Conservation (phyloP, 2,329 filamentous ascomycete species). For the Sordariomycetes sp. region DNA sequence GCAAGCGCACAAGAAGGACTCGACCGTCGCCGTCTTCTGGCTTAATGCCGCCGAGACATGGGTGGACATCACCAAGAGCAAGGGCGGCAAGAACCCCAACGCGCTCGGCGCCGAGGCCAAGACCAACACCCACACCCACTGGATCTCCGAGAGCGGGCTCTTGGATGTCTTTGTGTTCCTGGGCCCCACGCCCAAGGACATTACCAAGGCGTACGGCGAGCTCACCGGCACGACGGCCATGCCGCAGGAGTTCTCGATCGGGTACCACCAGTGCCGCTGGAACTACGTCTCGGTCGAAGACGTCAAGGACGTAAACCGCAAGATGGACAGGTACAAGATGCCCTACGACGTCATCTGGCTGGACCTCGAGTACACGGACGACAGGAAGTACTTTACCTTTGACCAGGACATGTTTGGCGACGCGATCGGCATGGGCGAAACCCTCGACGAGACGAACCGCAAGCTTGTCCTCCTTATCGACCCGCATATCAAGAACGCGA, state of each 20-base stretch:
- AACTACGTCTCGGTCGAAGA: slow-evolving; percentile 97
- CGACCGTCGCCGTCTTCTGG: slow-evolving; percentile 94
- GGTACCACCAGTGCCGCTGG: slow-evolving; percentile 96
- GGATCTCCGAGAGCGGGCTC: slow-evolving; percentile 86
- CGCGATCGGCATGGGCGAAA: slow-evolving; percentile 75
- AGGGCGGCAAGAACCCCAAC: slow-evolving; percentile 60
- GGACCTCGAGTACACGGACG: slow-evolving; percentile 94
- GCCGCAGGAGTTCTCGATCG: slow-evolving; percentile 84
- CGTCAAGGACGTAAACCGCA: slow-evolving; percentile 89
- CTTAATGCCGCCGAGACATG: slow-evolving; percentile 94
- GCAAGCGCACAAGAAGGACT: slow-evolving; percentile 90
- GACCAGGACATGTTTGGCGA: slow-evolving; percentile 80
- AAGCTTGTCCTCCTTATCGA: slow-evolving; percentile 94
- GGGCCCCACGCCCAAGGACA: slow-evolving; percentile 70
- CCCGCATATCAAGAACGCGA: slow-evolving; percentile 91
- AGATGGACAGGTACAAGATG: slow-evolving; percentile 90
- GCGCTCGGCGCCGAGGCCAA: slow-evolving; percentile 56
- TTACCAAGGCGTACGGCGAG: slow-evolving; percentile 73
- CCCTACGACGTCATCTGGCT: slow-evolving; percentile 99
- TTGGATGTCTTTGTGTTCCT: slow-evolving; percentile 92
- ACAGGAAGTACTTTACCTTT: slow-evolving; percentile 98
- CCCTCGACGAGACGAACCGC: slow-evolving; percentile 71
- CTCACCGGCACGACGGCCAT: slow-evolving; percentile 85
- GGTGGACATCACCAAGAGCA: slow-evolving; percentile 84
- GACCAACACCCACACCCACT: slow-evolving; percentile 79